phyloP scores from a whole-genome alignment of 371 early-diverging fungal species.

The Mortierella sp. region DNA sequence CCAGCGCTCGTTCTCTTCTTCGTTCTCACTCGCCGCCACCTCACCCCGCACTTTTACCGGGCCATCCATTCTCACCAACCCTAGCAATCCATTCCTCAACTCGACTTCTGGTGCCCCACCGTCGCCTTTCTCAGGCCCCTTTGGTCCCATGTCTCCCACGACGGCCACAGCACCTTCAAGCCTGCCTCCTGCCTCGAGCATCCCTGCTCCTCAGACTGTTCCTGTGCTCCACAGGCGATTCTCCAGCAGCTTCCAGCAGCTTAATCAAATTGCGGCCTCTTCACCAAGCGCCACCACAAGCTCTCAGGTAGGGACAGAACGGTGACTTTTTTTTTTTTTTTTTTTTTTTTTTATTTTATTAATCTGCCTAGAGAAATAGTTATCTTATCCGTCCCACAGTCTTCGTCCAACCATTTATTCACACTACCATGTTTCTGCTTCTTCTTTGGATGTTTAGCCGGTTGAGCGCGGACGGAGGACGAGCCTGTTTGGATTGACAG shows the following conservation, averaged over 20 bases:
- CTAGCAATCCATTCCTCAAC: slow-evolving; percentile 29
- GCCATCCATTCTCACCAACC: slow-evolving; percentile 38
- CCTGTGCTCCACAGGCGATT: slow-evolving; percentile 41
- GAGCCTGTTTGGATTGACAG: slow-evolving; percentile 32
- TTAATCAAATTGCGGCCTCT: slow-evolving; percentile 34
- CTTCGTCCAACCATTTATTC: too few relatives aligned
- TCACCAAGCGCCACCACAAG: slow-evolving; percentile 1
- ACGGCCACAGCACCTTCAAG: slow-evolving; percentile 7
- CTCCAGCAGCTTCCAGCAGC: slow-evolving; percentile 46
- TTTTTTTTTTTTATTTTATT: neutral
- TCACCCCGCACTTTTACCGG: slow-evolving; percentile 42
- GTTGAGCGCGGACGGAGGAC: slow-evolving; percentile 37
- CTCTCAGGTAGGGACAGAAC: slow-evolving; percentile 13
- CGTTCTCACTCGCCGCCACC: slow-evolving; percentile 24
- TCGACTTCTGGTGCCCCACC: neutral
- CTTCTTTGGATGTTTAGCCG: neutral
- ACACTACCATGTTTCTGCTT: too few relatives aligned
- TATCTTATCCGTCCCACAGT: too few relatives aligned
- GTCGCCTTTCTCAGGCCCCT: slow-evolving; percentile 8
- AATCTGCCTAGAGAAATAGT: neutral
- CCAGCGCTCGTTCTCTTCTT: slow-evolving; percentile 46
- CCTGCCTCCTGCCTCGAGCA: slow-evolving; percentile 2
- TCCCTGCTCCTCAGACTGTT: slow-evolving; percentile 10
- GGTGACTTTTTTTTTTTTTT: neutral
- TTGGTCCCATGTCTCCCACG: slow-evolving; percentile 28